Base-by-base conservation (phyloP, 1,139 yeast genomes). In the Kurtzmaniella natalensis region DNA sequence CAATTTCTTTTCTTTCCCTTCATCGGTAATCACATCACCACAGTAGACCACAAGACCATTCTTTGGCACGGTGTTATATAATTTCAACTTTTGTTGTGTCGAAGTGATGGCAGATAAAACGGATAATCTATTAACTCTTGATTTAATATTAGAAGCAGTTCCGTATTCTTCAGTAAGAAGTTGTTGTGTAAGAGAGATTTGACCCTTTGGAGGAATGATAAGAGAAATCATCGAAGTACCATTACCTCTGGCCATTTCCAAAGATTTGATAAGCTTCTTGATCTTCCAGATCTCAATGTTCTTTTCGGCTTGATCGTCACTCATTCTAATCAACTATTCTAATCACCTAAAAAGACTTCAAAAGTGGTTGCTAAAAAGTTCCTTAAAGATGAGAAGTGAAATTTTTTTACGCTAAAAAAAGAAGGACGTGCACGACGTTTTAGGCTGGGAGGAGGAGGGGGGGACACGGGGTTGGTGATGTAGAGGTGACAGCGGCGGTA, bases 231-330 rank as follows among this genome's bases (percentile, higher is more conserved):
- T 92, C 23, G 98, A 92, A 33, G 98, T 92, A 62, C 98, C 98
- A 57, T 92, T 92, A 61, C 98, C 97, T 62, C 96, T 78, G 38
- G 97, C 97, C 53, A 68, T 67, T 58, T 89, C 94, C 52, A 92
- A 74, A 42, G 86, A 78, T 63, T 82, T 83, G 70, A 82, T 78
- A 74, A 83, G 70, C 67, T 92, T 92, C 72, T 89, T 89, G 74
- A 92, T 82, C 79, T 92, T 92, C 98, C 98, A 92, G 70, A 92
- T 88, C 72, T 92, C 96, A 60, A 92, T 92, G 67, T 88, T 89
- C 70, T 85, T 88, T 60, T 92, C 97, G 34, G 96, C 96, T 26
- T 35, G 37, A 24, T 28, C 33, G 83, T 94, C 43, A 11, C 40
- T 36, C 43, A 40, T 40, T 32, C 16, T 28, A 6, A 17, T 14